Evolutionary conservation across 768 basidiomycete genomes (phyloP).

Genomic region (Amylocystis lapponica): DNA sequence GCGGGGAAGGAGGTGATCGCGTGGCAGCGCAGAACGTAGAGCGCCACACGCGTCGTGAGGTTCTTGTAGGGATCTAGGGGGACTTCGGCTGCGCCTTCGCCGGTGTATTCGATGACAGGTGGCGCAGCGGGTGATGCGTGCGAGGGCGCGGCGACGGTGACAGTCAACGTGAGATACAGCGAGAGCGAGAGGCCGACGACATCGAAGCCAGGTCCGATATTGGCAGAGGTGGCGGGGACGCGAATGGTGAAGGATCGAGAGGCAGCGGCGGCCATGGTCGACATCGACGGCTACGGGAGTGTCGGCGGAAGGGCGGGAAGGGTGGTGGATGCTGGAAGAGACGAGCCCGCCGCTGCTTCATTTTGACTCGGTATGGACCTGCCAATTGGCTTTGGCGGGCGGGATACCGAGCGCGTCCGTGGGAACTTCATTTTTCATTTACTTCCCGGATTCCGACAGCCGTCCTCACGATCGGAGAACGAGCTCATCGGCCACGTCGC

Average conservation of each 20-base stretch:
- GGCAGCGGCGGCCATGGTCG: slow-evolving; percentile 3
- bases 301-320: too few relatives aligned
- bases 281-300: too few relatives aligned
- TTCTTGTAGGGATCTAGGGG: slow-evolving; percentile 96
- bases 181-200: slow-evolving; percentile 98
- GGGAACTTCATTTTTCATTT: too few relatives aligned
- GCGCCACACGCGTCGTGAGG: slow-evolving; percentile 92
- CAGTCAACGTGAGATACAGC: slow-evolving; percentile 71
- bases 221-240: slow-evolving; percentile 96
- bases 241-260: slow-evolving; percentile 56
- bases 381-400: too few relatives aligned
- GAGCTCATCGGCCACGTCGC: too few relatives aligned
- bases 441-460: too few relatives aligned
- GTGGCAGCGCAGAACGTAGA: slow-evolving; percentile 95
- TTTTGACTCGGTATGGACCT: too few relatives aligned
- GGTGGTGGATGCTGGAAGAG: too few relatives aligned
- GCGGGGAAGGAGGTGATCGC: slow-evolving; percentile 68
- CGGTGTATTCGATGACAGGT: slow-evolving; percentile 71
- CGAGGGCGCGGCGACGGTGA: slow-evolving; percentile 37
- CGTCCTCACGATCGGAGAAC: too few relatives aligned
- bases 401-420: too few relatives aligned
- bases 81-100: slow-evolving; percentile 87
- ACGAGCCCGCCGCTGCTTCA: too few relatives aligned
- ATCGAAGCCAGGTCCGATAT: slow-evolving; percentile 98
- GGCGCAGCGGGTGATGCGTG: slow-evolving; percentile 32